Conservation (phyloP, 768 basidiomycete species). For the Trametes punicea region DNA sequence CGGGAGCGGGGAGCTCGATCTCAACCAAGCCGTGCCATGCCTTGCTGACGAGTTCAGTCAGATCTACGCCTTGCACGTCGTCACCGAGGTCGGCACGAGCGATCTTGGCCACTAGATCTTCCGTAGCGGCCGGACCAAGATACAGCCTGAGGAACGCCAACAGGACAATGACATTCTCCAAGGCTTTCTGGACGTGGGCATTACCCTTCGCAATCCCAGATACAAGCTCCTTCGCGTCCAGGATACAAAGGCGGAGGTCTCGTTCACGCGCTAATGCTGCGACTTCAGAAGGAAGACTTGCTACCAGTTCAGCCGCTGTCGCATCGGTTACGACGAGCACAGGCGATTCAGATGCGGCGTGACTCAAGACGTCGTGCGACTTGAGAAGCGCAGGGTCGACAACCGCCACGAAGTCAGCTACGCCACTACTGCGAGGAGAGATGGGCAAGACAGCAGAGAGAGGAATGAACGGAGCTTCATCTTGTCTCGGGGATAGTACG, state of each 20-base stretch:
- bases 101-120: constrained; percentile 50
- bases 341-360: constrained; percentile 62
- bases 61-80: constrained; percentile 44
- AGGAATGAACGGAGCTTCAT: constrained; percentile 42
- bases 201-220: constrained; percentile 36
- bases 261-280: constrained; percentile 46
- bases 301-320: constrained; percentile 67
- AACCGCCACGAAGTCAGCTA: constrained; percentile 69
- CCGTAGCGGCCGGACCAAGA: constrained; percentile 59
- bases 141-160: constrained; percentile 85
- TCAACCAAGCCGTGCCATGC: constrained; percentile 69
- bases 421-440: constrained; percentile 40
- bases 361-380: constrained; percentile 66
- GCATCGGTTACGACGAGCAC: constrained; percentile 76
- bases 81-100: constrained; percentile 46
- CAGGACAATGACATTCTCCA: constrained; percentile 61
- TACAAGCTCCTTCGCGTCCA: constrained; percentile 57
- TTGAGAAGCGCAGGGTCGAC: constrained; percentile 77
- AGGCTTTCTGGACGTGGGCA: constrained; percentile 25
- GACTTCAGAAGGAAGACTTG: constrained; percentile 58
- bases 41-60: constrained; percentile 49
- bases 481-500: constrained; percentile 52
- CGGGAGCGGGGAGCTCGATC: constrained; percentile 40
- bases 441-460: constrained; percentile 58
- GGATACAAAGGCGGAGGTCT: constrained; percentile 54